phyloP scores from a whole-genome alignment of 805 yeast genomes.

The Metschnikowia baotianmanensis region DNA sequence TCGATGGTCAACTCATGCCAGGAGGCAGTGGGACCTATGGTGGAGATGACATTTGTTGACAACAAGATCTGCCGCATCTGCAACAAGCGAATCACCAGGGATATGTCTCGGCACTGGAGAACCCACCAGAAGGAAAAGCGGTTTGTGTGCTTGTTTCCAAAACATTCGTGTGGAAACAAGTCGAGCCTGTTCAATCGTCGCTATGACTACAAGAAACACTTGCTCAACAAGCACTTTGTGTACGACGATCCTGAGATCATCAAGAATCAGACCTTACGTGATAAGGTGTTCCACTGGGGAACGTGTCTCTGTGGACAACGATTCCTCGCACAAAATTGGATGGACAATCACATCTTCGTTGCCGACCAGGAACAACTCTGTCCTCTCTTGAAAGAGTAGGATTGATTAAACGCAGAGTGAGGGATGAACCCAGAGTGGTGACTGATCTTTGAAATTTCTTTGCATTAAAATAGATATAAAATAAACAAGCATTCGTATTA shows the following conservation, averaged over 20 bases:
- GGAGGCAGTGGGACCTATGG: constrained; percentile 33
- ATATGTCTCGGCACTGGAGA: constrained; percentile 59
- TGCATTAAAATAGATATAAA: not conserved
- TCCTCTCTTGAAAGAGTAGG: constrained; percentile 6
- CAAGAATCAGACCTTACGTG: constrained; percentile 48
- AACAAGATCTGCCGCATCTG: constrained; percentile 49
- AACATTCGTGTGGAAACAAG: constrained; percentile 53
- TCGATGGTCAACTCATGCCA: constrained; percentile 37
- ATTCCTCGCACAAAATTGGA: constrained; percentile 34
- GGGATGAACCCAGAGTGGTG: too few relatives aligned
- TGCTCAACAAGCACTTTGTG: constrained; percentile 56
- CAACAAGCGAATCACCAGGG: constrained; percentile 53
- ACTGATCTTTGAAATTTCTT: not conserved
- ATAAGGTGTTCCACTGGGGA: constrained; percentile 51
- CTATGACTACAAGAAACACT: constrained; percentile 65
- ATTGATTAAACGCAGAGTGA: too few relatives aligned
- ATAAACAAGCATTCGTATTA: not conserved
- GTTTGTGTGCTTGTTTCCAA: constrained; percentile 58
- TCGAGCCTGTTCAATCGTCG: constrained; percentile 65
- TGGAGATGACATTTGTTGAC: constrained; percentile 40
- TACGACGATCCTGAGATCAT: constrained; percentile 49
- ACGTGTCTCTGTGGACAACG: constrained; percentile 45
- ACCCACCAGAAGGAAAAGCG: constrained; percentile 58
- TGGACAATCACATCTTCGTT: constrained; percentile 35
- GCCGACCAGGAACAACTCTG: constrained; percentile 23